phyloP scores from a whole-genome alignment of 2,329 filamentous ascomycete species.

The Aureobasidium sp. region DNA sequence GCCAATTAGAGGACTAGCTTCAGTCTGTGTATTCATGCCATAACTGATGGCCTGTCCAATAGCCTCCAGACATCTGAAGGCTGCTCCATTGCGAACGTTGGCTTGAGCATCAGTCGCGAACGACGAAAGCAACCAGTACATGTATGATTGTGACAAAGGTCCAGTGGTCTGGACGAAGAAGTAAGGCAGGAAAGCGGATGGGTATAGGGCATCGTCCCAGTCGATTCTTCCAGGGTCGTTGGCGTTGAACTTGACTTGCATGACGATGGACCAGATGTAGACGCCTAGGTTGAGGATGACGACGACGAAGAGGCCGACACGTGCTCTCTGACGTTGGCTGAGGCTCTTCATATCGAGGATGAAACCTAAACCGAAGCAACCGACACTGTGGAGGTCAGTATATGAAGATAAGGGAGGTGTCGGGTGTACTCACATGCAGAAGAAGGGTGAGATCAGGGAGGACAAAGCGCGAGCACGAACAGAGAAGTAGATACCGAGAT shows the following conservation, averaged over 20 bases:
- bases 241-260: conserved; percentile 10
- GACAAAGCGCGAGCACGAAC: conserved; percentile 8
- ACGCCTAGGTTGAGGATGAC: conserved; percentile 36
- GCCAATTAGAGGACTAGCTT: background rate
- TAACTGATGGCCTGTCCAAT: conserved; percentile 7
- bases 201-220: conserved; percentile 5
- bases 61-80: conserved; percentile 5
- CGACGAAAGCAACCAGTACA: conserved; percentile 11
- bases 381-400: conserved; percentile 32
- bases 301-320: conserved; percentile 37
- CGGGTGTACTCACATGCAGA: conserved; percentile 9
- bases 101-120: conserved; percentile 10
- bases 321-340: conserved; percentile 44
- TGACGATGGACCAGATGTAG: conserved; percentile 10
- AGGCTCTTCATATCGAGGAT: conserved; percentile 60
- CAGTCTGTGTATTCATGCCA: conserved; percentile 8
- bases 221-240: conserved; percentile 5
- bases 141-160: conserved; percentile 5
- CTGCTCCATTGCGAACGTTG: conserved; percentile 7
- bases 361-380: conserved; percentile 42
- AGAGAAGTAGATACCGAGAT: conserved; percentile 7
- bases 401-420: no score
- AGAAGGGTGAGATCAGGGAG: conserved; percentile 5
- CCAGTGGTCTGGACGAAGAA: conserved; percentile 12
- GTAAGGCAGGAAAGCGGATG: background rate